A percentile compares a stretch with the other conserved stretches of the same genome.
These are phyloP conservation scores for Silybum marianum DNA, from an alignment of 129 eudicot genomes.

Conservation along the genomic window DNA sequence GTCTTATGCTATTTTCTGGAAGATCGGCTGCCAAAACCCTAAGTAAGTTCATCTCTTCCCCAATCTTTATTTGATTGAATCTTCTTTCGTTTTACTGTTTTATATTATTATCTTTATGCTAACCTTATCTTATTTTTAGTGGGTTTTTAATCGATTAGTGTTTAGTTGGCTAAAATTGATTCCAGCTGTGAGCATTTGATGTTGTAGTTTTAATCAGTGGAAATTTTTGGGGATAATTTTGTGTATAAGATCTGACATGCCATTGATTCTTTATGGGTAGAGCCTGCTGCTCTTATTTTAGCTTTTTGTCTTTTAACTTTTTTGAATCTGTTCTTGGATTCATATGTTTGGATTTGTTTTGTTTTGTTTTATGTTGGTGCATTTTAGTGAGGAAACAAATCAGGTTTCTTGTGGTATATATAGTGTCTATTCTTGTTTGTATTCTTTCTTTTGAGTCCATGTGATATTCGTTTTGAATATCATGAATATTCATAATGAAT, in stretches of 20 bases:
- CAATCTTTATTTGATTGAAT: background rate
- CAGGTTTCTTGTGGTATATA: constrained; percentile 14
- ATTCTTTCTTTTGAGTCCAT: constrained; percentile 22
- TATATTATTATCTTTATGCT: background rate
- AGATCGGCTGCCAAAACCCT: constrained; percentile 90
- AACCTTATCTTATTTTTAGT: background rate
- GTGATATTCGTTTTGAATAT: constrained; percentile 1
- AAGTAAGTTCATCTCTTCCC: constrained; percentile 48
- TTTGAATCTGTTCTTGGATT: constrained; percentile 4
- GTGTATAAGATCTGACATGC: constrained; percentile 13
- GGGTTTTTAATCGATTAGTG: background rate
- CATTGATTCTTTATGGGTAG: constrained; percentile 17
- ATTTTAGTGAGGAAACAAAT: constrained; percentile 18
- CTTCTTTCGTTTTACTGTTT: background rate
- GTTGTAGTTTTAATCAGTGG: background rate
- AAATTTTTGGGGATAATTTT: background rate
- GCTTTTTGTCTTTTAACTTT: constrained; percentile 3
- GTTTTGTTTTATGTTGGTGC: constrained; percentile 22
- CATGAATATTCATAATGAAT: background rate
- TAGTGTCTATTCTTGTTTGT: constrained; percentile 27
- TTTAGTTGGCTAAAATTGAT: constrained; percentile 1
- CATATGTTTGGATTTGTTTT: constrained; percentile 33
- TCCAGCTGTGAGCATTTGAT: background rate
- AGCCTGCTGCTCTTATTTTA: background rate
- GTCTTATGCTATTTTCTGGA: constrained; percentile 99